Conservation (phyloP, 768 basidiomycete species). For the Leucocoprinus sp. region DNA sequence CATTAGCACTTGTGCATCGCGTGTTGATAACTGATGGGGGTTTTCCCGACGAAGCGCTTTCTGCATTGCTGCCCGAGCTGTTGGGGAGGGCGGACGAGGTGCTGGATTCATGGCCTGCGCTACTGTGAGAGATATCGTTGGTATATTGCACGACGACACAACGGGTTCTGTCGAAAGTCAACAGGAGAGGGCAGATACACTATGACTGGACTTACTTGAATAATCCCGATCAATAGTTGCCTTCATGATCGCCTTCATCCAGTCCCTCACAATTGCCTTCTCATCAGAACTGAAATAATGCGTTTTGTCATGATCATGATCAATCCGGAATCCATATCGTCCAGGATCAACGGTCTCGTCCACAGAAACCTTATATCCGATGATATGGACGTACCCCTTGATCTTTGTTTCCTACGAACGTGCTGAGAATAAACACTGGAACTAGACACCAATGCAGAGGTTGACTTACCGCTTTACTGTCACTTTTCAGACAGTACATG, state of each 20-base stretch:
- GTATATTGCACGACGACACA: slow-evolving; percentile 93
- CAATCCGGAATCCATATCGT: slow-evolving; percentile 89
- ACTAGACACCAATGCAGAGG: slow-evolving; percentile 33
- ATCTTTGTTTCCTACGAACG: slow-evolving; percentile 74
- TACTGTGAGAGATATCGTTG: slow-evolving; percentile 89
- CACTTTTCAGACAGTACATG: slow-evolving; percentile 79
- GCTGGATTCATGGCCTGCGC: slow-evolving; percentile 97
- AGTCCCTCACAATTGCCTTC: slow-evolving; percentile 77
- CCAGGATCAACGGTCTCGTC: slow-evolving; percentile 92
- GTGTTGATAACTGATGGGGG: slow-evolving; percentile 69
- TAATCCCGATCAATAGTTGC: slow-evolving; percentile 95
- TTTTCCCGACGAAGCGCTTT: slow-evolving; percentile 81
- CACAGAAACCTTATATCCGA: slow-evolving; percentile 86
- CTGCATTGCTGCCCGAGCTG: slow-evolving; percentile 81
- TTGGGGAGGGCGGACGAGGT: slow-evolving; percentile 89
- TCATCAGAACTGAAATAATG: slow-evolving; percentile 93
- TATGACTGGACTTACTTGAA: slow-evolving; percentile 47
- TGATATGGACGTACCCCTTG: slow-evolving; percentile 92
- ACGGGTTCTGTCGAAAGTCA: slow-evolving; percentile 61
- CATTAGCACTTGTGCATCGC: slow-evolving; percentile 75
- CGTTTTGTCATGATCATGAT: slow-evolving; percentile 79
- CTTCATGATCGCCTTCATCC: slow-evolving; percentile 99
- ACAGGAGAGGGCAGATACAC: neutral
- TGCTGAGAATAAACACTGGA: neutral
- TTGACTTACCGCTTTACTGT: slow-evolving; percentile 45